Base-by-base conservation (phyloP, 2,329 filamentous ascomycete species). In the Exophiala lecanii-corni region DNA sequence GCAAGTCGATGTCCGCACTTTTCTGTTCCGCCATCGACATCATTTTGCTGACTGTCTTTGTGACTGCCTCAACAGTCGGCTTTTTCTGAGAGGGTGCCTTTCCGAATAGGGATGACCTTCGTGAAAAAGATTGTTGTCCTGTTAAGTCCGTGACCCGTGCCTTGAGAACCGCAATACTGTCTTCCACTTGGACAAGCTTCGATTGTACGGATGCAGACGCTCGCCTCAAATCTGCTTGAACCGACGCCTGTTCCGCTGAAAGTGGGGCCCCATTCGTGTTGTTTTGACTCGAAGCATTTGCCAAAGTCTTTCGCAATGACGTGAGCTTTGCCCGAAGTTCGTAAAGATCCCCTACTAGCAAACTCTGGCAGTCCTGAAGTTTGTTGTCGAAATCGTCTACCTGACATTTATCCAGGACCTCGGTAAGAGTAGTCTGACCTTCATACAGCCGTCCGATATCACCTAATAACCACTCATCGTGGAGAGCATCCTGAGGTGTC, bases 21-120 rank as follows among this genome's bases (percentile, higher is more conserved):
- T 87, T 86, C 67, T 88, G 87, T 71, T 97, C 87, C 0, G 86
- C 86, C 83, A 96, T 91, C 47, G 73, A 78, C 23, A 89, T 96
- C 84, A 98, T 89, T 60, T 92, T 95, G 45, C 74, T 73, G 53
- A 98, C 94, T 1, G 92, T 98, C 47, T 86, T 86, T 55, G 89
- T 83, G 15, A 98, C 86, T 0, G 88, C 87, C 56, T 96, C 92
- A 7, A 96, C 86, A 0, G 89, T 96, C 0, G 92, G 92, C 3
- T 82, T 77, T 38, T 74, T 72, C 23, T 74, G 53, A 70, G 53
- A 39, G 56, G 31, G 46, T 48, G 45, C 47, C 30, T 55, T 42
- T 20, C 54, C 47, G 21, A 53, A 30, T 21, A 43, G 32, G 15
- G 46, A 43, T 2, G 60, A 57, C 19, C 59, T 75, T 31, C 69